Evolutionary conservation across 2,329 filamentous ascomycete species (phyloP).

Genomic region (Fusarium chuoi): DNA sequence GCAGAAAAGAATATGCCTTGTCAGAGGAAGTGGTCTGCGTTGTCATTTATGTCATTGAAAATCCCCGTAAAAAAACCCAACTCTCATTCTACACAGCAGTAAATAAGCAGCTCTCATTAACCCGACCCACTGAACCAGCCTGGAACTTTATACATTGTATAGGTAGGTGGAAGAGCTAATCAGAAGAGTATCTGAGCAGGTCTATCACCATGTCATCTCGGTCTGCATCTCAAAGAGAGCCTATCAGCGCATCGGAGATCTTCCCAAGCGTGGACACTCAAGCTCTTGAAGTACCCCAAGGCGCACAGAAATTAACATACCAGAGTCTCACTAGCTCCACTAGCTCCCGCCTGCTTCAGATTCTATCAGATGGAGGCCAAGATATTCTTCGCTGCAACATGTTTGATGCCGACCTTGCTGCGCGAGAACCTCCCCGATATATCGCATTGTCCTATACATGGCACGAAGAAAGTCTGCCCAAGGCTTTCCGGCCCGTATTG

Average conservation of each 20-base stretch:
- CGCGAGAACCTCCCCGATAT: not conserved
- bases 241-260: not conserved
- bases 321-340: not conserved
- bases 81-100: not conserved
- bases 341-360: not conserved
- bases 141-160: too few relatives aligned
- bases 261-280: not conserved
- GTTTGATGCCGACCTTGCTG: not conserved
- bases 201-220: not conserved
- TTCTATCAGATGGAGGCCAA: not conserved
- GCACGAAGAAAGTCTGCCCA: not conserved
- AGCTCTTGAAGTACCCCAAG: not conserved
- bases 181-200: accelerated
- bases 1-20: not conserved
- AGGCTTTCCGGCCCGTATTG: not conserved
- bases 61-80: accelerated
- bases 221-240: not conserved
- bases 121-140: not conserved
- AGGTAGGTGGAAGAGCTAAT: not conserved
- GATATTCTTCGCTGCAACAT: not conserved
- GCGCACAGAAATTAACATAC: not conserved
- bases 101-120: accelerated
- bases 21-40: too few relatives aligned
- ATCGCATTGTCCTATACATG: not conserved
- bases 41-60: not conserved